Evolutionary conservation across 2,329 filamentous ascomycete species (phyloP), one percentile per base, ranked within the genome.

Genomic region (Fusarium pseudonygamai): DNA sequence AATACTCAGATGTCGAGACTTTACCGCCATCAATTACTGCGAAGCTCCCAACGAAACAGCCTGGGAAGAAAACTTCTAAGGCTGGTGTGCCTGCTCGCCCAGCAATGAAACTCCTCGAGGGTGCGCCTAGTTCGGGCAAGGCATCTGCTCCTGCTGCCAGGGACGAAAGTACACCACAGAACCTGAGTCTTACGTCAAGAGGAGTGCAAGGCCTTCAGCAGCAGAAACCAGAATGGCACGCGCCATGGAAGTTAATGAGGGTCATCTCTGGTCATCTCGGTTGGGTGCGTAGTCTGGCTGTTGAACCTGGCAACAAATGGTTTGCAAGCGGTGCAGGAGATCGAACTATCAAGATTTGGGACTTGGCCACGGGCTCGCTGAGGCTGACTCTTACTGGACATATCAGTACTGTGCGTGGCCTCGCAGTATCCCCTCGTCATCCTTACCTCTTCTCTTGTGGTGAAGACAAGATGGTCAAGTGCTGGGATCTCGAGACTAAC

Each of bases 401-500:
- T 83, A 98, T 97, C 78, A 97, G 94, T 55, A 97, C 94, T 9
- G 95, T 98, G 2, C 91, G 95, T 60, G 96, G 96, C 5, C 88
- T 99, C 53, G 96, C 96, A 0, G 94, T 99, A 13, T 97, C 94
- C 26, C 93, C 95, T 22, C 88, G 96, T 52, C 96, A 99, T 83
- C 97, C 96, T 0, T 99, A 99, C 80, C 88, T 99, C 15, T 99
- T 99, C 83, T 97, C 95, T 16, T 99, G 96, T 79, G 97, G 94
- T 66, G 96, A 99, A 83, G 96, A 99, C 82, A 99, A 99, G 86
- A 98, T 98, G 95, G 96, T 99, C 71, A 99, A 99, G 84, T 99
- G 96, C 84, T 99, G 96, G 96, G 96, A 99, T 85, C 85, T 99
- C 74, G 96, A 99, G 83, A 98, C 96, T n/a, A 99, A 99, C 86